phyloP scores from a whole-genome alignment of 129 eudicot species.

The Rutidosis leptorrhynchoides region DNA sequence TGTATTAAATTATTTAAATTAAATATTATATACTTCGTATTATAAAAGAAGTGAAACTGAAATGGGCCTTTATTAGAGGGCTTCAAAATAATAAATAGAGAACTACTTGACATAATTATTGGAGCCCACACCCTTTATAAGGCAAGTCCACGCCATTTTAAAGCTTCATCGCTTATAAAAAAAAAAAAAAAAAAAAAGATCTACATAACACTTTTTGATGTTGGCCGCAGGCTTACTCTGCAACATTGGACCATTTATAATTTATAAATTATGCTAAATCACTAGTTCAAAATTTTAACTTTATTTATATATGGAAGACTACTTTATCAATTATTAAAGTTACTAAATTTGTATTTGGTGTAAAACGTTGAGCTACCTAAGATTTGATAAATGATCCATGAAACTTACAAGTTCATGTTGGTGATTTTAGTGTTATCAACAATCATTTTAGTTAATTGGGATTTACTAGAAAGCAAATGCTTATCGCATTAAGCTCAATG shows the following conservation, averaged over 20 bases:
- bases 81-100: background rate
- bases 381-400: background rate
- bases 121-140: background rate
- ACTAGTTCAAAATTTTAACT: background rate
- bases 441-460: too few relatives aligned
- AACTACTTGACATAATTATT: background rate
- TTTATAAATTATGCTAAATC: too few relatives aligned
- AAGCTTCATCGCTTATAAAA: background rate
- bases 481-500: too few relatives aligned
- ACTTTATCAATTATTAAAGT: background rate
- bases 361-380: background rate
- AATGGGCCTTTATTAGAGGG: background rate
- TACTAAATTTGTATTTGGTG: background rate
- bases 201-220: background rate
- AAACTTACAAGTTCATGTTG: background rate
- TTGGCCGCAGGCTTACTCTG: background rate
- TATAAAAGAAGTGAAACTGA: background rate
- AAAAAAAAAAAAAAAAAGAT: too few relatives aligned
- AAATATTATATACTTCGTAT: too few relatives aligned
- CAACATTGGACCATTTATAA: background rate
- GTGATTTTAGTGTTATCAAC: too few relatives aligned
- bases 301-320: background rate
- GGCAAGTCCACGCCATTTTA: background rate
- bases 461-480: too few relatives aligned
- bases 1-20: too few relatives aligned